Percentiles rank a stretch among this genome's conserved stretches.
These are phyloP conservation scores for Crataegus laevigata DNA, from an alignment of 306 rosid species.

Conservation along the genomic window DNA sequence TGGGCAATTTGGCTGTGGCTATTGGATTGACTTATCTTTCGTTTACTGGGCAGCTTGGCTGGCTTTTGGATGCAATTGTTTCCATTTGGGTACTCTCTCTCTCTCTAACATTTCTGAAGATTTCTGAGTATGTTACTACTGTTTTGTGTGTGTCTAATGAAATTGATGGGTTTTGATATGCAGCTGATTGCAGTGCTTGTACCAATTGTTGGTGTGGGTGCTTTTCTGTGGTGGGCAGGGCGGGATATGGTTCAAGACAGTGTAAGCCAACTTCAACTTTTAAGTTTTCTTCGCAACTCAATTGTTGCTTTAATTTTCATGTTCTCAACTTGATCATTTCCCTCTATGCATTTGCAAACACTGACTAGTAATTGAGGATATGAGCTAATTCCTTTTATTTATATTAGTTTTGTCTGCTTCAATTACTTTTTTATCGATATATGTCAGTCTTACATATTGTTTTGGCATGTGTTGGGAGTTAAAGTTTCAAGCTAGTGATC, in stretches of 20 bases:
- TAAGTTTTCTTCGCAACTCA: not conserved
- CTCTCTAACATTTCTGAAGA: not conserved
- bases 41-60: slow-evolving; percentile 92
- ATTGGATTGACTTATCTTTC: slow-evolving; percentile 88
- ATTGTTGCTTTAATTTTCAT: not conserved
- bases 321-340: not conserved
- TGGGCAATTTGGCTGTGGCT: slow-evolving; percentile 84
- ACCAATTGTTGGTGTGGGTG: slow-evolving; percentile 86
- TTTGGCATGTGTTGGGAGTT: not conserved
- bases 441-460: not conserved
- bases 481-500: not conserved
- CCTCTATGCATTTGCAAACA: not conserved
- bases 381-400: not conserved
- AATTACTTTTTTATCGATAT: not conserved
- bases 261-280: slow-evolving; percentile 39
- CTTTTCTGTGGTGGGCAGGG: slow-evolving; percentile 97
- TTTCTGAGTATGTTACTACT: not conserved
- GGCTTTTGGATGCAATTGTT: slow-evolving; percentile 93
- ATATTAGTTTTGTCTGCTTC: not conserved
- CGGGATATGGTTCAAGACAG: slow-evolving; percentile 84
- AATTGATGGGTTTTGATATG: slow-evolving; percentile 11
- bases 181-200: slow-evolving; percentile 77
- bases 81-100: slow-evolving; percentile 77
- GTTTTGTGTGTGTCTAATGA: not conserved
- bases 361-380: not conserved